phyloP scores from a whole-genome alignment of 2,329 filamentous ascomycete species.

The Bisporella sp. region DNA sequence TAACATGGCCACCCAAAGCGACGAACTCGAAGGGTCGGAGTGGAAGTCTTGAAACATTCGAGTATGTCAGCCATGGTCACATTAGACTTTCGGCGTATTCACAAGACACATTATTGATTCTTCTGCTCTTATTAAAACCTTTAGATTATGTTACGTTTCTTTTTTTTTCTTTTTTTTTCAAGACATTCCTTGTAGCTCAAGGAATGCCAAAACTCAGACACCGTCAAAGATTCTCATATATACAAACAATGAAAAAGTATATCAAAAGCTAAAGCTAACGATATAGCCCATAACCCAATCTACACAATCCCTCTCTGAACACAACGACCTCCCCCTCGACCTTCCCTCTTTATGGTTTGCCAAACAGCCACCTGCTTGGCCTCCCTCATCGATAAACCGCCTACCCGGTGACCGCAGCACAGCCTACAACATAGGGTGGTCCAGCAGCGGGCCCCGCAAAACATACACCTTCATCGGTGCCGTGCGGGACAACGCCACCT shows the following conservation, averaged over 20 bases:
- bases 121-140: too few relatives aligned
- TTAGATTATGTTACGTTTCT: too few relatives aligned
- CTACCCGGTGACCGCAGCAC: constrained; percentile 10
- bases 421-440: constrained; percentile 16
- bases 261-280: not conserved
- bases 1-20: too few relatives aligned
- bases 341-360: constrained; percentile 27
- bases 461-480: constrained; percentile 25
- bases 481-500: constrained; percentile 25
- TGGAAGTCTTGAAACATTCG: too few relatives aligned
- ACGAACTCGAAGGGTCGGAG: too few relatives aligned
- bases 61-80: too few relatives aligned
- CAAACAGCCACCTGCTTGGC: constrained; percentile 19
- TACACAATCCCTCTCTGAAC: not conserved
- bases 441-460: constrained; percentile 18
- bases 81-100: too few relatives aligned
- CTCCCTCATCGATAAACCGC: constrained; percentile 13
- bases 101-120: too few relatives aligned
- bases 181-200: not conserved
- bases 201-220: not conserved
- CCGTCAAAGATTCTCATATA: not conserved
- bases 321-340: constrained; percentile 23
- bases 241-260: not conserved
- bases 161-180: too few relatives aligned
- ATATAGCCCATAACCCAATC: not conserved